A percentile compares a stretch with the other conserved stretches of the same genome.
Conservation (phyloP, 164 flowering plant species). For the Annona squamosa region DNA sequence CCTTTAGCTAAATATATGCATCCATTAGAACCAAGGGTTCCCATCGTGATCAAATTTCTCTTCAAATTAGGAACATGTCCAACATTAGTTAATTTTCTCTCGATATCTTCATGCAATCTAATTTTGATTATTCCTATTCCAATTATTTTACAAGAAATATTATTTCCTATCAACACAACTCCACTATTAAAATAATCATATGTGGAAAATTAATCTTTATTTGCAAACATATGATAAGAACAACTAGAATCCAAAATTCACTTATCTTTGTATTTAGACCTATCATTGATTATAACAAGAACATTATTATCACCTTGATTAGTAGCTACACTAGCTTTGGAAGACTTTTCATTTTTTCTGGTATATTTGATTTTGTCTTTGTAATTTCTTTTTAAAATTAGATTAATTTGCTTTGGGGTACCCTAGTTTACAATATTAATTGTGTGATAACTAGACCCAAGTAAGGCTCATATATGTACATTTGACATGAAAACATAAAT, state of each 20-base stretch:
- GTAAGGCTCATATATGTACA: too few relatives aligned
- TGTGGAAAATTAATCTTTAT: conserved; percentile 4
- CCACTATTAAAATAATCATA: not conserved
- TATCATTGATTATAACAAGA: too few relatives aligned
- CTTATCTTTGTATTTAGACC: not conserved
- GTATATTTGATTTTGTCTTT: too few relatives aligned
- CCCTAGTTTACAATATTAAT: too few relatives aligned
- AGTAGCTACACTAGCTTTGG: too few relatives aligned
- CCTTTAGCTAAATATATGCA: not conserved
- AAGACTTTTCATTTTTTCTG: too few relatives aligned
- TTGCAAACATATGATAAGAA: conserved; percentile 11
- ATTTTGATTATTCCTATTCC: conserved; percentile 6
- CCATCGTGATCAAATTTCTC: not conserved
- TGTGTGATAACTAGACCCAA: too few relatives aligned
- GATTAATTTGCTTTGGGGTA: too few relatives aligned
- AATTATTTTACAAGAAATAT: not conserved
- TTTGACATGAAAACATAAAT: too few relatives aligned
- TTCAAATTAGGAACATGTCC: conserved; percentile 3
- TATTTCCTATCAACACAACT: conserved; percentile 12
- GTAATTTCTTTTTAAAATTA: too few relatives aligned
- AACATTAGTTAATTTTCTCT: not conserved
- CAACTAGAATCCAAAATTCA: conserved; percentile 11
- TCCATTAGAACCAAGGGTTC: not conserved
- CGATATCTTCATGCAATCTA: conserved; percentile 6
- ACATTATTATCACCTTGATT: not conserved